phyloP scores from a whole-genome alignment of 2,329 filamentous ascomycete species.

The Colletotrichum musicola region DNA sequence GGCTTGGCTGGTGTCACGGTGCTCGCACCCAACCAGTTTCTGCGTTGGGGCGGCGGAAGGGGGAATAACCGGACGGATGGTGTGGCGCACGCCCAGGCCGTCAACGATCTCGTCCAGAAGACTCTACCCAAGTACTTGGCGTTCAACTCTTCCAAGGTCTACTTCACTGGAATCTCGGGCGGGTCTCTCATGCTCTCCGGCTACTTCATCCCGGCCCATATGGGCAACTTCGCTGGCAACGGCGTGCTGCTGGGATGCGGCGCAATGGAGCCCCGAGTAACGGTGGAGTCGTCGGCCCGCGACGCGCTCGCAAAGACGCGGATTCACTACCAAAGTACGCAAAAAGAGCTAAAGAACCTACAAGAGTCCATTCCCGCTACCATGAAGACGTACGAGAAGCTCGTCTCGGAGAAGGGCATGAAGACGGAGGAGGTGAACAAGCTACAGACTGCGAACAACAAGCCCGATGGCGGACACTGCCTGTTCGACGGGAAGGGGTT shows the following conservation, averaged over 20 bases:
- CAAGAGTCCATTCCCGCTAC: constrained; percentile 63
- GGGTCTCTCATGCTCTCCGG: constrained; percentile 66
- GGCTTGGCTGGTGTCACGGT: constrained; percentile 65
- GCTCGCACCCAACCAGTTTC: constrained; percentile 65
- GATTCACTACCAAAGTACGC: constrained; percentile 69
- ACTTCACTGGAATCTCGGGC: constrained; percentile 70
- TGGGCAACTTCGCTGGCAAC: constrained; percentile 61
- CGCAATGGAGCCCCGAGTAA: constrained; percentile 65
- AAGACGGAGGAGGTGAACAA: constrained; percentile 57
- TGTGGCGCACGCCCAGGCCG: constrained; percentile 67
- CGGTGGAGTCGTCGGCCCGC: constrained; percentile 55
- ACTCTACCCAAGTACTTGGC: constrained; percentile 66
- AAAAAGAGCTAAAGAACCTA: constrained; percentile 62
- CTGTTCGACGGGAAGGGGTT: constrained; percentile 68
- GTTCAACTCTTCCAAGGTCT: constrained; percentile 64
- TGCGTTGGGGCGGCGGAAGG: constrained; percentile 69
- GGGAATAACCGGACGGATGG: constrained; percentile 67
- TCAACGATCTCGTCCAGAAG: constrained; percentile 63
- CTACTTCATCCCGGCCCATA: constrained; percentile 69
- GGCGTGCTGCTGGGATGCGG: constrained; percentile 70
- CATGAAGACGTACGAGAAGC: constrained; percentile 62
- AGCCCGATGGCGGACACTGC: constrained; percentile 68
- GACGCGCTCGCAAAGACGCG: constrained; percentile 59
- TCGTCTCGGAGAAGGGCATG: constrained; percentile 59
- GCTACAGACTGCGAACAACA: constrained; percentile 69